phyloP scores from a whole-genome alignment of 1,284 basidiomycete genomes.

The Hemileia vastatrix region DNA sequence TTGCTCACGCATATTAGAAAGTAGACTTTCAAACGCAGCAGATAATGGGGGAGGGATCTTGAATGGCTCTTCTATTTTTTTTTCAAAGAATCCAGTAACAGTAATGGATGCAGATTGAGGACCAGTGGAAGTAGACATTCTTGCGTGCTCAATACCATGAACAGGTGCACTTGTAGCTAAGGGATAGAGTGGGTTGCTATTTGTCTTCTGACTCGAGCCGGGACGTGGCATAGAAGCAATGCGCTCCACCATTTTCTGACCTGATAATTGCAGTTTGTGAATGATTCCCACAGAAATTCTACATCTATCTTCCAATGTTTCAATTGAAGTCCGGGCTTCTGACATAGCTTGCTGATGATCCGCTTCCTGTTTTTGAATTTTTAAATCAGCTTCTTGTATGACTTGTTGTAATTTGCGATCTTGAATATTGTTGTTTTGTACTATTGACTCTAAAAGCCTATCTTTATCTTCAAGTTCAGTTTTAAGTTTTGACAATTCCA shows the following conservation, averaged over 20 bases:
- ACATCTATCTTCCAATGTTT: conserved; percentile 12
- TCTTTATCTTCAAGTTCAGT: conserved; percentile 45
- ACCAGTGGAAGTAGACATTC: too few relatives aligned
- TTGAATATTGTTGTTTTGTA: conserved; percentile 1
- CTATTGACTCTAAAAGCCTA: too few relatives aligned
- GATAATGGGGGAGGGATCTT: conserved; percentile 28
- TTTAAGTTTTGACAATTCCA: conserved; percentile 67
- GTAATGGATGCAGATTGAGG: too few relatives aligned
- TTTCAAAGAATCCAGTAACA: too few relatives aligned
- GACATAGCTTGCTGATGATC: conserved; percentile 1
- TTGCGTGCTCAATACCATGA: too few relatives aligned
- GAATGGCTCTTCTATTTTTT: conserved; percentile 19
- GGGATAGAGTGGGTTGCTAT: too few relatives aligned
- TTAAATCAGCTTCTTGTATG: conserved; percentile 8
- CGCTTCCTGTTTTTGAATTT: conserved; percentile 2
- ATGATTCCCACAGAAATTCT: conserved; percentile 1
- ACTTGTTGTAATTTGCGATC: conserved; percentile 6
- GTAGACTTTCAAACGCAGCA: conserved; percentile 57
- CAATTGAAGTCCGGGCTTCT: background rate
- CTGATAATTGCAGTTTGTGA: conserved; percentile 1
- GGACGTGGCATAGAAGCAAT: conserved; percentile 18
- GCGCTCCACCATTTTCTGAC: conserved; percentile 4
- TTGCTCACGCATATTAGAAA: conserved; percentile 61
- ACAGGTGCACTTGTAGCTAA: background rate
- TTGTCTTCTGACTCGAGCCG: conserved; percentile 16